phyloP scores from a whole-genome alignment of 2,329 filamentous ascomycete genomes.

The Hymenoscyphus fraxineus region DNA sequence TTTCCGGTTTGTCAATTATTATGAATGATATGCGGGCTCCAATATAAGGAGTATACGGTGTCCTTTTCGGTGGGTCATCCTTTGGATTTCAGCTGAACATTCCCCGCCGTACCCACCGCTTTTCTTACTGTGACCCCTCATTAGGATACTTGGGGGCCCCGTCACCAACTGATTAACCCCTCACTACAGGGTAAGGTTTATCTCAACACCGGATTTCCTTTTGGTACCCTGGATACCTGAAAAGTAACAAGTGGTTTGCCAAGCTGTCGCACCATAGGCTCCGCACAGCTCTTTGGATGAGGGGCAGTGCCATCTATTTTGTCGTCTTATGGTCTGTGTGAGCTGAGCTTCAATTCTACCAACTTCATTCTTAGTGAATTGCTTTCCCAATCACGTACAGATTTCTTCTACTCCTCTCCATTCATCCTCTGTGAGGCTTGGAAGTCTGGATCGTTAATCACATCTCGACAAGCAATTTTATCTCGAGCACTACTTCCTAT shows the following conservation, averaged over 20 bases:
- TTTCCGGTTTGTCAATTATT: too few relatives aligned
- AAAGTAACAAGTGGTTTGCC: background rate
- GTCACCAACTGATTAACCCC: background rate
- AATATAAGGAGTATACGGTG: background rate
- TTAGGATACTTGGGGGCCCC: background rate
- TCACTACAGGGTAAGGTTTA: background rate
- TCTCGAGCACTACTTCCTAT: background rate
- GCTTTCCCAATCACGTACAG: background rate
- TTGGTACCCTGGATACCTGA: background rate
- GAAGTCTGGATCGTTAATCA: background rate
- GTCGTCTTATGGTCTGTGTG: background rate
- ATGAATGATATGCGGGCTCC: too few relatives aligned
- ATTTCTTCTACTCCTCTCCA: background rate
- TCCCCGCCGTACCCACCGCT: background rate
- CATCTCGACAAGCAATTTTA: background rate
- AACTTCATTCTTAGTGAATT: background rate
- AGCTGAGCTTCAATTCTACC: background rate
- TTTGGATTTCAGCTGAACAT: background rate
- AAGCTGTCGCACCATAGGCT: constrained; percentile 6
- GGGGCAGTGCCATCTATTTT: background rate
- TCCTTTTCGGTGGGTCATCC: background rate
- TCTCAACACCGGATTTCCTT: background rate
- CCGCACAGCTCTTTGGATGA: background rate
- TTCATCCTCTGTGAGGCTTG: background rate
- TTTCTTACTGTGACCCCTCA: background rate